These are phyloP conservation scores for Amphicarpaea edgeworthii DNA, from an alignment of 306 rosid species.

Conservation along the genomic window DNA sequence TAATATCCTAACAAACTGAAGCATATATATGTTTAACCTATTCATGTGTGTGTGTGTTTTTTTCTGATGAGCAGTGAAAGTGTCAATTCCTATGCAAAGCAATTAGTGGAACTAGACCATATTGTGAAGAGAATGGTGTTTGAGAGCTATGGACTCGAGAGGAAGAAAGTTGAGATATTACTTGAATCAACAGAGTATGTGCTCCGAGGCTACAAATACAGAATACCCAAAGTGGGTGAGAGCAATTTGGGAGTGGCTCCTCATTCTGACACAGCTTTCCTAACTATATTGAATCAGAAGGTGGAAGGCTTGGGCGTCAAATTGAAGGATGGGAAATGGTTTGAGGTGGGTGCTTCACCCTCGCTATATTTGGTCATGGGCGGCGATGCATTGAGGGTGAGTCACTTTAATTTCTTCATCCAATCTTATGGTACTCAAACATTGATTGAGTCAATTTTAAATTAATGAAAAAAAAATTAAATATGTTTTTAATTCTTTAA, in stretches of 20 bases:
- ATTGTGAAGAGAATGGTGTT: conserved; percentile 41
- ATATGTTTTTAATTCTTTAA: too few species aligned
- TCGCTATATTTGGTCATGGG: conserved; percentile 41
- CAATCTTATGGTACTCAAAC: neutral
- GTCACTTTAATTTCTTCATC: conserved; percentile 29
- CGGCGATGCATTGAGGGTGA: conserved; percentile 43
- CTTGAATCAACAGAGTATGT: conserved; percentile 39
- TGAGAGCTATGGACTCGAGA: conserved; percentile 43
- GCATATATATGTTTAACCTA: too few species aligned
- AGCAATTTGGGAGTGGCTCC: conserved; percentile 33
- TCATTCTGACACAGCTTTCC: conserved; percentile 46
- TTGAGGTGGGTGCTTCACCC: conserved; percentile 33
- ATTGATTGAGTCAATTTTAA: too few species aligned
- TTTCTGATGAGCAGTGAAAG: conserved; percentile 2
- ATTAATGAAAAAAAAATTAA: too few species aligned
- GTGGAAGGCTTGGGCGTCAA: conserved; percentile 39
- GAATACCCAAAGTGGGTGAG: conserved; percentile 36
- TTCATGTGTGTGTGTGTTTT: too few species aligned
- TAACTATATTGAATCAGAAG: conserved; percentile 46
- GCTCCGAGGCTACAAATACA: conserved; percentile 39
- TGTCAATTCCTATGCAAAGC: conserved; percentile 36
- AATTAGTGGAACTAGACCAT: conserved; percentile 23
- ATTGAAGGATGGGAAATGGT: conserved; percentile 45
- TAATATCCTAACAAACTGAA: too few species aligned
- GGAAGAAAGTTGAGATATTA: conserved; percentile 1